These are phyloP conservation scores for Cutaneotrichosporon mucoides DNA, from an alignment of 1,284 basidiomycete species.

Conservation along the genomic window DNA sequence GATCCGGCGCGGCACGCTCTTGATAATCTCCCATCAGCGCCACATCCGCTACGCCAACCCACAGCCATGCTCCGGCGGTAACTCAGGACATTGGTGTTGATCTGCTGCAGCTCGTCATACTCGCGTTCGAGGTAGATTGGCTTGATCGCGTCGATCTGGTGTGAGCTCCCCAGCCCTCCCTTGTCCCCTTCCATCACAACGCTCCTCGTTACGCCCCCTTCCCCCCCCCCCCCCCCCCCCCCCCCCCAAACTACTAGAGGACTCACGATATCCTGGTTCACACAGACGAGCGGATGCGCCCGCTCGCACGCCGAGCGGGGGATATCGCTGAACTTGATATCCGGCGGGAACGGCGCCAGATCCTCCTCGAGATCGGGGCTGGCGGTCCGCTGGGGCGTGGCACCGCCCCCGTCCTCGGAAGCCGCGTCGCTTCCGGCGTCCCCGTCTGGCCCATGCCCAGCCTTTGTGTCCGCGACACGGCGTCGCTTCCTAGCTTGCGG, in stretches of 20 bases:
- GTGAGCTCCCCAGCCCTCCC: no score
- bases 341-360: conserved; percentile 29
- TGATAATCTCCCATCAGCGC: conserved; percentile 11
- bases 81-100: conserved; percentile 46
- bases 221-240: no score
- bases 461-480: no score
- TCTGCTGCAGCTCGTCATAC: conserved; percentile 43
- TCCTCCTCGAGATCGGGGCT: no score
- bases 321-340: conserved; percentile 36
- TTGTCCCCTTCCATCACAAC: no score
- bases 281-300: conserved; percentile 39
- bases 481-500: no score
- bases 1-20: conserved; percentile 37
- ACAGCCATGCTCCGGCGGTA: conserved; percentile 45
- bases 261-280: conserved; percentile 49
- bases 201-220: no score
- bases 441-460: neutral
- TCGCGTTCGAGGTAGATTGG: conserved; percentile 47
- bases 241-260: no score
- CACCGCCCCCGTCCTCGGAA: neutral
- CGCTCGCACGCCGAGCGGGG: conserved; percentile 35
- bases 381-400: no score
- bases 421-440: neutral
- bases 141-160: conserved; percentile 47
- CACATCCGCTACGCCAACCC: conserved; percentile 13